Conservation (phyloP, 495 filamentous ascomycete genomes). For the Aspergillus panamensis region DNA sequence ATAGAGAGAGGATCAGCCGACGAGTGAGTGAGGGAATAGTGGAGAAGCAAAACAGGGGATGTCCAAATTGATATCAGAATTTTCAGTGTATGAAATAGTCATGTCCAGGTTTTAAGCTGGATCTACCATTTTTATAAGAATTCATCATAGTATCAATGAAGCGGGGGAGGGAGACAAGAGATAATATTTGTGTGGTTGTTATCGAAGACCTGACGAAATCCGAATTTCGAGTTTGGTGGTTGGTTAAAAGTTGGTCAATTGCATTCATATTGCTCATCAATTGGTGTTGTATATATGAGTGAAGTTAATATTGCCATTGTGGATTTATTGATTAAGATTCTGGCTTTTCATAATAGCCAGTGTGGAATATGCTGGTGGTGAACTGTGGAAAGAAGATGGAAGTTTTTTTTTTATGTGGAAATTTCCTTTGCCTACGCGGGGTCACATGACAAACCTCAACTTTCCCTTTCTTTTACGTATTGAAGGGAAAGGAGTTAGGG, state of each 20-base stretch:
- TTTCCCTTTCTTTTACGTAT: neutral
- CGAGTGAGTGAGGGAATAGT: no score
- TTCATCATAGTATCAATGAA: conserved; percentile 37
- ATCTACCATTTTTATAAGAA: conserved; percentile 38
- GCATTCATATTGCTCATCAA: no score
- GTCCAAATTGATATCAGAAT: conserved; percentile 34
- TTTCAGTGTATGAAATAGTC: conserved; percentile 49
- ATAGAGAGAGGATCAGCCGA: no score
- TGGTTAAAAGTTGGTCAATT: no score
- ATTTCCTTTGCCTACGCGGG: neutral
- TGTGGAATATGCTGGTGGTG: neutral
- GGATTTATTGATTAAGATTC: no score
- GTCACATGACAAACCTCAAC: neutral
- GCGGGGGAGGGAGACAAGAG: conserved; percentile 6
- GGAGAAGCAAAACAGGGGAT: neutral
- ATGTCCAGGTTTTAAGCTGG: conserved; percentile 35
- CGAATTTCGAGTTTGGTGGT: neutral
- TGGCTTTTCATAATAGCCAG: no score
- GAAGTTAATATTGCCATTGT: no score
- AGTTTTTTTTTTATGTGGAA: neutral
- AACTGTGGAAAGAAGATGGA: neutral
- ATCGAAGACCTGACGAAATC: neutral
- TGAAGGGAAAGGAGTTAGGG: neutral
- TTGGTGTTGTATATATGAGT: no score
- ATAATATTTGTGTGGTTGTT: no score